Base-by-base conservation (phyloP, 257 asterid genomes). In the Verbascum thapsus region DNA sequence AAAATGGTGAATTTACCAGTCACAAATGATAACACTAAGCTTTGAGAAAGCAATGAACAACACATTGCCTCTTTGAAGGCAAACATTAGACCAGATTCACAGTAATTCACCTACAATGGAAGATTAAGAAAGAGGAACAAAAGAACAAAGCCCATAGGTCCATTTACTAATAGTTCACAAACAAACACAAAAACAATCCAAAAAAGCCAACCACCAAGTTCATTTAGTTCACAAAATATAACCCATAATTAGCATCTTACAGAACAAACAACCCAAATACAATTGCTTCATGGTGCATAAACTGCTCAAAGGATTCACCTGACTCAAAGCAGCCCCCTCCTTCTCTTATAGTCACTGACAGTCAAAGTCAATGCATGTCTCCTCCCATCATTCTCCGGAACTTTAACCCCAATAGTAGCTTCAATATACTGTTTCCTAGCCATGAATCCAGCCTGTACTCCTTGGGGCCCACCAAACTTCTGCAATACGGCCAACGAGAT, bases 341-440 rank as follows among this genome's bases (percentile, higher is more conserved):
- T 68, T 53, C 99, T 79, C 85, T 89, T 92, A 67, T 92, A 89
- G 76, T 92, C 99, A 9, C 97, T 90, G 47, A 89, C 90, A 5
- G 89, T 81, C 87, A 92, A 72, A 62, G 99, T 89, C 58, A 89
- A 68, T 1, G 91, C 81, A 35, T 89, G 99, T 40, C 96, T 75
- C 83, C 91, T 83, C 43, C 97, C 99, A 62, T 92, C 97, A 26
- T 89, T 79, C 74, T 89, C 97, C 0, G 94, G 91, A 61, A 92
- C 96, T 55, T 77, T 75, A 64, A 77, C 75, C 47, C 99, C 97
- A 61, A 81, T 69, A 1, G 83, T 82, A 13, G 97, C 96, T 72
- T 92, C 99, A 16, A 87, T 78, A 80, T 76, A 77, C 83, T 92
- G 99, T 59, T 89, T 92, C 67, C 96, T 76, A 41, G 95, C 96